A percentile compares a stretch with the other conserved stretches of the same genome.
Conservation (phyloP, 148 eudicot genomes). For the Camellia sinensis region DNA sequence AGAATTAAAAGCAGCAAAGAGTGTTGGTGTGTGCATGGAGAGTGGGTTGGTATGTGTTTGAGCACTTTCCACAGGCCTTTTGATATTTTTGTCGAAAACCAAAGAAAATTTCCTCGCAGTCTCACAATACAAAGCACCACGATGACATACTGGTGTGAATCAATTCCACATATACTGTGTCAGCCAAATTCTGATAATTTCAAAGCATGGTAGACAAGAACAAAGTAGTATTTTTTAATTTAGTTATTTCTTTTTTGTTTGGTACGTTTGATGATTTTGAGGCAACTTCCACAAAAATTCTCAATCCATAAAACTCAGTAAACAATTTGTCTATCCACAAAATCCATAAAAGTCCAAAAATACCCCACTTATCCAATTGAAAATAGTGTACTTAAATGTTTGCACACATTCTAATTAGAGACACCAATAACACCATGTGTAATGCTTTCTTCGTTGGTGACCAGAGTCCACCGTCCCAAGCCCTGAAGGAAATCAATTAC, state of each 20-base stretch:
- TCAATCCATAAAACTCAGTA: too few relatives aligned
- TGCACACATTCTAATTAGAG: neutral
- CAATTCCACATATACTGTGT: too few relatives aligned
- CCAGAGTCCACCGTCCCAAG: too few relatives aligned
- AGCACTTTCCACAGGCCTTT: conserved; percentile 3
- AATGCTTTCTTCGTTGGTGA: too few relatives aligned
- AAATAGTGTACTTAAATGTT: neutral
- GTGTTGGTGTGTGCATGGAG: neutral
- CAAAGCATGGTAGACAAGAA: neutral
- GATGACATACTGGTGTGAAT: neutral
- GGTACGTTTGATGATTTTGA: neutral
- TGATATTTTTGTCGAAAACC: neutral
- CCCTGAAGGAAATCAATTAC: neutral
- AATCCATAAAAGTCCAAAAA: too few relatives aligned
- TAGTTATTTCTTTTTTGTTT: neutral
- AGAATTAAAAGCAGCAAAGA: neutral
- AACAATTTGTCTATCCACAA: too few relatives aligned
- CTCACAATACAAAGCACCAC: neutral
- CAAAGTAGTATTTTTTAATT: neutral
- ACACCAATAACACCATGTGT: neutral
- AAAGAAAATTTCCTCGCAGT: neutral
- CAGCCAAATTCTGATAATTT: neutral
- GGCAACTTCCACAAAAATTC: too few relatives aligned
- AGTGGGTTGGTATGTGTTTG: neutral
- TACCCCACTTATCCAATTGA: neutral